Evolutionary conservation across 805 yeast species (phyloP), one percentile per base, ranked within the genome.

Genomic region (Zygoascus tannicola): DNA sequence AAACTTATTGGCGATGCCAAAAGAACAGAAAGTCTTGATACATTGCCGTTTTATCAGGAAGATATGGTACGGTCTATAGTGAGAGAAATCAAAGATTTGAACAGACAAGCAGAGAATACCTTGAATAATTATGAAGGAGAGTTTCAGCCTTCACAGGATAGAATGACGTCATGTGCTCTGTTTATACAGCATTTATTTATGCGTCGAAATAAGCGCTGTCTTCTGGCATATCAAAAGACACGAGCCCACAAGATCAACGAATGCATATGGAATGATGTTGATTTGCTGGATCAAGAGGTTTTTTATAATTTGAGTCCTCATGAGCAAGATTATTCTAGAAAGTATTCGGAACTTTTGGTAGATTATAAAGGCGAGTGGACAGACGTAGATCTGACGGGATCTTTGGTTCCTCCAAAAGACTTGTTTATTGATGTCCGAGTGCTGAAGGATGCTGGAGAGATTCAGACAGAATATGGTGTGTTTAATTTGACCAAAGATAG

Each of bases 381-480:
- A 0, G 96, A 87, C 51, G 65, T 90, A 15, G 98, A 92, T 56
- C 65, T 92, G 21, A 76, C 90, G 22, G 97, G 97, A 0, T 78
- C 85, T n/a, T 58, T 92, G 52, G 84, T 75, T 19, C 98, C 98
- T 0, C 97, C 98, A 1, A 75, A 74, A 32, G 94, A 86, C 52
- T 83, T 92, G 22, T 92, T 90, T 54, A 84, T 90, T 7, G 98
- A 90, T 56, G 97, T 92, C 3, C 68, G 98, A 46, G 97, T 90
- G 5, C 64, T 90, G 41, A 83, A 83, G 59, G 94, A 90, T 56
- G 97, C 95, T 0, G 98, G 98, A 1, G 97, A 92, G 58, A 86
- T 90, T 30, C 96, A 88, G 58, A 92, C 98, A 0, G 98, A 90
- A 60, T 90, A 90, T 55, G 98, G 97, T 19, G 95, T 86, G 3